Percentiles rank a stretch among this genome's conserved stretches.
Evolutionary conservation across 257 asterid genomes (phyloP).

Genomic region (Anisodus tanguticus): DNA sequence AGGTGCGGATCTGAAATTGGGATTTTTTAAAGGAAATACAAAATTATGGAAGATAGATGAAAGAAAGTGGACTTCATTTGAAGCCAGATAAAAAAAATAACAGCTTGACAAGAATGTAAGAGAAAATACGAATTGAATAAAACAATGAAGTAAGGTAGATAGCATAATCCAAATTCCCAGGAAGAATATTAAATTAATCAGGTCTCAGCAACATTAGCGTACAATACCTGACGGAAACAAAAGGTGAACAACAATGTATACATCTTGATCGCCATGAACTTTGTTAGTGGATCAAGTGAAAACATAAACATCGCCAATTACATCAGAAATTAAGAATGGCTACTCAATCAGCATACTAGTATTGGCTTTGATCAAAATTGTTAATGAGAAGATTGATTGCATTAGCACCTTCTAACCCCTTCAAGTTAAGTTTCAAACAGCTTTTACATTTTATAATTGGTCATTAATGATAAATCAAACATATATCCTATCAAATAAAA

Average conservation of each 20-base stretch:
- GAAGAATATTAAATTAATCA: neutral
- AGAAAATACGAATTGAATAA: neutral
- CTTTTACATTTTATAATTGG: neutral
- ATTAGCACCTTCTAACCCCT: neutral
- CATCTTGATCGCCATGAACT: neutral
- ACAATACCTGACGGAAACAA: neutral
- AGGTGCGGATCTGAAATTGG: slow-evolving; percentile 65
- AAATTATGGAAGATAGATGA: neutral
- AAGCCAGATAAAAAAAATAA: neutral
- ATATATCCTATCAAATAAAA: neutral
- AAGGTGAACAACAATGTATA: neutral
- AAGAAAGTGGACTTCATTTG: slow-evolving; percentile 9
- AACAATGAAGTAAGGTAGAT: neutral
- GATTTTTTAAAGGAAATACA: slow-evolving; percentile 7
- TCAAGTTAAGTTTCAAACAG: neutral
- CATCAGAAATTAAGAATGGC: slow-evolving; percentile 5
- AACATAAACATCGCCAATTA: neutral
- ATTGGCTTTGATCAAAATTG: neutral
- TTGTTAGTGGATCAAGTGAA: slow-evolving; percentile 6
- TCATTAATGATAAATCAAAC: neutral
- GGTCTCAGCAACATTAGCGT: neutral
- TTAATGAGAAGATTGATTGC: neutral
- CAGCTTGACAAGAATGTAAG: slow-evolving; percentile 17
- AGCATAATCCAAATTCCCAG: neutral
- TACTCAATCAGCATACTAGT: neutral